These are phyloP conservation scores for Grosmannia clavigera DNA, from an alignment of 2,329 filamentous ascomycete species.

Conservation along the genomic window DNA sequence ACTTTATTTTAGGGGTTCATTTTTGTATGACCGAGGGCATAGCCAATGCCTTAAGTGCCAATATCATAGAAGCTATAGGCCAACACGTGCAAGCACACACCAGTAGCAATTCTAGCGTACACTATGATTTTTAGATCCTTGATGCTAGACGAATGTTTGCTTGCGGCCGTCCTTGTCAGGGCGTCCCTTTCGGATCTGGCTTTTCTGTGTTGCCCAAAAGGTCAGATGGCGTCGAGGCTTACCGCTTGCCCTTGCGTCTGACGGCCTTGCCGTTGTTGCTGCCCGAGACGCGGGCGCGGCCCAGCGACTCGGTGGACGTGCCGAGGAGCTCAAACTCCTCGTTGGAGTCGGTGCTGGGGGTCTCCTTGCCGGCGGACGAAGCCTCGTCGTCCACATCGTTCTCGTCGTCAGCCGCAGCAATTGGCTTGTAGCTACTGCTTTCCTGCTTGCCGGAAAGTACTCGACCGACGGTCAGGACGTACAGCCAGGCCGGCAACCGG, in stretches of 20 bases:
- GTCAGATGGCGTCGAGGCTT: too few relatives aligned
- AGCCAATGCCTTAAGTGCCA: neutral
- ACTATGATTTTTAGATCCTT: too few relatives aligned
- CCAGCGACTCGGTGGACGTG: slow-evolving; percentile 44
- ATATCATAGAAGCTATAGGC: neutral
- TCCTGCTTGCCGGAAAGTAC: slow-evolving; percentile 27
- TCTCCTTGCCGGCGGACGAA: slow-evolving; percentile 36
- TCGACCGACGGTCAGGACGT: slow-evolving; percentile 42
- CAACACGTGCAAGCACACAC: too few relatives aligned
- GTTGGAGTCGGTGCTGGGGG: slow-evolving; percentile 44
- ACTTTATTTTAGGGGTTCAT: neutral
- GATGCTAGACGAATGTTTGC: too few relatives aligned
- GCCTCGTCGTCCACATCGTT: slow-evolving; percentile 24
- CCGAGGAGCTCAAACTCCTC: slow-evolving; percentile 52
- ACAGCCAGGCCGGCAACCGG: slow-evolving; percentile 64
- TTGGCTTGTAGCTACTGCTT: slow-evolving; percentile 18
- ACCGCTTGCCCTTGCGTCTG: slow-evolving; percentile 32
- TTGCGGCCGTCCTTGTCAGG: too few relatives aligned
- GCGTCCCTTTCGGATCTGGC: too few relatives aligned
- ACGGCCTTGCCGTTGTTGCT: slow-evolving; percentile 29
- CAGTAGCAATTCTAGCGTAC: too few relatives aligned
- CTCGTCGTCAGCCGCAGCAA: slow-evolving; percentile 26
- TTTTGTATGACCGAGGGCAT: too few relatives aligned
- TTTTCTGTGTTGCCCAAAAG: too few relatives aligned
- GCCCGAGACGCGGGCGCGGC: slow-evolving; percentile 28